phyloP scores from a whole-genome alignment of 2,329 filamentous ascomycete genomes.

The Cordyceps fumosorosea region DNA sequence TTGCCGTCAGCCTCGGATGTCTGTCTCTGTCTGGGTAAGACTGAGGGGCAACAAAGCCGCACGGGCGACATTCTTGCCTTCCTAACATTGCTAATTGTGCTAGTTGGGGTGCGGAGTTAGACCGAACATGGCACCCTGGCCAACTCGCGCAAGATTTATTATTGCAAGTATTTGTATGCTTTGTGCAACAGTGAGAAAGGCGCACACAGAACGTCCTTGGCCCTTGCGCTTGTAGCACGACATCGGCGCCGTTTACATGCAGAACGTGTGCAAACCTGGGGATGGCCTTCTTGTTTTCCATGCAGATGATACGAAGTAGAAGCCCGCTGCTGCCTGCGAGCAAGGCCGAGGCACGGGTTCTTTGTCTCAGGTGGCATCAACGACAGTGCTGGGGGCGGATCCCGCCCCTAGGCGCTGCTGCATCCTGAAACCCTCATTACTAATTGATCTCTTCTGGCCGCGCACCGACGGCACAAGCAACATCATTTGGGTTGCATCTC shows the following conservation, averaged over 20 bases:
- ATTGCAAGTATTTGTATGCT: not conserved
- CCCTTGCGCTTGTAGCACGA: not conserved
- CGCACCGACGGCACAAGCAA: not conserved
- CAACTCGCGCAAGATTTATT: not conserved
- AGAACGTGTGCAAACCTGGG: not conserved
- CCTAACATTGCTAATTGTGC: not conserved
- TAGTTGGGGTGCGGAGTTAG: not conserved
- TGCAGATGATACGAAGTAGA: not conserved
- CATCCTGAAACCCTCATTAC: not conserved
- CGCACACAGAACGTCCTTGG: not conserved
- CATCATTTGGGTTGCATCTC: too few relatives aligned
- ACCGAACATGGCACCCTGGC: constrained; percentile 5
- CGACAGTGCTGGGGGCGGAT: not conserved
- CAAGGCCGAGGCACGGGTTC: not conserved
- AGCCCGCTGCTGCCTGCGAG: not conserved
- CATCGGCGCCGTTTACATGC: not conserved
- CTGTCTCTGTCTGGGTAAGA: not conserved
- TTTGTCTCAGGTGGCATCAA: constrained; percentile 1
- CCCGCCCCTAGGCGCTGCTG: not conserved
- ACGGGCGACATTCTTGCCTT: constrained; percentile 6
- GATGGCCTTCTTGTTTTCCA: not conserved
- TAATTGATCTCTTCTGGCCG: not conserved
- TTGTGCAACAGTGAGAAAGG: not conserved
- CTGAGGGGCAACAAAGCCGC: constrained; percentile 10
- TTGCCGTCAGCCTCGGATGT: constrained; percentile 1